phyloP scores from a whole-genome alignment of 345 rosid species.

The Stellera chamaejasme region DNA sequence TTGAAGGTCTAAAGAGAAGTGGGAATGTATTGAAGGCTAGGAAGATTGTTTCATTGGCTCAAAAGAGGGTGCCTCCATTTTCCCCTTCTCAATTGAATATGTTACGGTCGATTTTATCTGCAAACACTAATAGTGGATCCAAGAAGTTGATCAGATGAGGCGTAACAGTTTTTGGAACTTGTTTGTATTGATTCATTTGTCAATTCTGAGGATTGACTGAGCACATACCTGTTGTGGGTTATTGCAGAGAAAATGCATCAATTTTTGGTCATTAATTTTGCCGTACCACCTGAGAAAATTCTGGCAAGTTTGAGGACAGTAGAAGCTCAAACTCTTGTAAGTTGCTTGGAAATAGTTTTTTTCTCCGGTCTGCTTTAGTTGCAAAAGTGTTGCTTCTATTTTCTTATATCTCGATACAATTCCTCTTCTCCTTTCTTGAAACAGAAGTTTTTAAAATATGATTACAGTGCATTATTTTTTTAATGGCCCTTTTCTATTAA shows the following conservation, averaged over 20 bases:
- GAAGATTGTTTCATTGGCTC: slow-evolving; percentile 34
- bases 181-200: slow-evolving; percentile 15
- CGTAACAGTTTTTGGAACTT: slow-evolving; percentile 13
- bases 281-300: slow-evolving; percentile 18
- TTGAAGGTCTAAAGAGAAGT: slow-evolving; percentile 43
- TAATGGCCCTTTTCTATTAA: too few species aligned
- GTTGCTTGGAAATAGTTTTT: not conserved
- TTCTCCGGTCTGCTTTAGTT: not conserved
- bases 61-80: slow-evolving; percentile 49
- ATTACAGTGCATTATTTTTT: too few species aligned
- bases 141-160: slow-evolving; percentile 3
- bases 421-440: too few species aligned
- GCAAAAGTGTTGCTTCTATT: too few species aligned
- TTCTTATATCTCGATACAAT: too few species aligned
- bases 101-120: slow-evolving; percentile 30
- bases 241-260: slow-evolving; percentile 11
- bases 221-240: slow-evolving; percentile 5
- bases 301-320: not conserved
- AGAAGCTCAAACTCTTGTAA: slow-evolving; percentile 4
- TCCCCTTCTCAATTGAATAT: slow-evolving; percentile 36
- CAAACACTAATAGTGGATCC: slow-evolving; percentile 11
- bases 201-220: slow-evolving; percentile 12
- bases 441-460: too few species aligned
- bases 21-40: slow-evolving; percentile 44
- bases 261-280: slow-evolving; percentile 12